Evolutionary conservation across 2,329 filamentous ascomycete species (phyloP), one percentile per base, ranked within the genome.

Genomic region (Pseudogymnoascus sp.): DNA sequence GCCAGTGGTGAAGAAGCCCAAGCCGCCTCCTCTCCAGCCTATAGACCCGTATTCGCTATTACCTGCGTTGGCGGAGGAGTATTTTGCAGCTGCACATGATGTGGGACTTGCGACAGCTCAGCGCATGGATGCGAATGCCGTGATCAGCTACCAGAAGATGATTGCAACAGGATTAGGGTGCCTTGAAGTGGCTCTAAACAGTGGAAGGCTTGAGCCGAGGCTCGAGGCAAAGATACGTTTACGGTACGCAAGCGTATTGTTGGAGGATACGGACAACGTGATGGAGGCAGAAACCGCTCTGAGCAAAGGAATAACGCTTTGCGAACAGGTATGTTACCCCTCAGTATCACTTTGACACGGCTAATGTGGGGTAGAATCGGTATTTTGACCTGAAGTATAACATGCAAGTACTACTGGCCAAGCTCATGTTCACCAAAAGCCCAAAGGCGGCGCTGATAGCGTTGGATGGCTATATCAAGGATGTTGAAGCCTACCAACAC

Each of bases 11-110:
- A 62, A 62, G 40, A 44, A 62, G 23, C n/a, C 42, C 7, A 62
- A 34, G 14, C 36, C 25, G 14, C 12, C 38, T 28, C 18, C 14
- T 44, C 36, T 46, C 11, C 18, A 21, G 5, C 50, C 50, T 34
- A 21, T 62, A n/a, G 83, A 85, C 63, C 81, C 80, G 0, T 77
- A 83, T 2, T 78, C 86, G 1, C 76, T 92, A 7, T 78, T 93
- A 64, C 78, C 91, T 6, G 83, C 83, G n/a, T 79, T 91, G 12
- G 89, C 89, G 2, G 89, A 93, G 69, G 89, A 93, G 67, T 91
- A 89, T 69, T 84, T 93, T 61, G 77, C 78, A 25, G 86, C 85
- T 62, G 90, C 90, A 14, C 84, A 87, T 65, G 74, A 75, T 1
- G 79, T 85, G 64, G 81, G 81, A 1, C 75, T 80, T 2, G 69